These are phyloP conservation scores for Huntiella moniliformis DNA, from an alignment of 2,329 filamentous ascomycete species.

Conservation along the genomic window DNA sequence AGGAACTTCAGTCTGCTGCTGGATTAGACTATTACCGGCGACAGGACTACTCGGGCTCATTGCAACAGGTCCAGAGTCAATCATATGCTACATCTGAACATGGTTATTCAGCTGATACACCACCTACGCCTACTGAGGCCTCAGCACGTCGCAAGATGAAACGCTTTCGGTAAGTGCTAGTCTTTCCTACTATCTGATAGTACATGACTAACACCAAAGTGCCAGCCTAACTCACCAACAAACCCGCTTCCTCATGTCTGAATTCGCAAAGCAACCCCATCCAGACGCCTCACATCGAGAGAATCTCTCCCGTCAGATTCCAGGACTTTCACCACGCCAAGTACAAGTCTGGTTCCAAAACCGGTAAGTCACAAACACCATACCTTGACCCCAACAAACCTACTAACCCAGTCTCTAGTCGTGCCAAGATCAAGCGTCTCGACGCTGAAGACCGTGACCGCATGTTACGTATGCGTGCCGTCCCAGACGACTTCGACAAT, in stretches of 20 bases:
- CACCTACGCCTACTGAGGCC: slow-evolving; percentile 15
- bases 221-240: slow-evolving; percentile 79
- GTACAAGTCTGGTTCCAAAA: slow-evolving; percentile 99
- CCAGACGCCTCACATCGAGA: slow-evolving; percentile 84
- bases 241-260: slow-evolving; percentile 93
- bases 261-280: slow-evolving; percentile 87
- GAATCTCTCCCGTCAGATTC: slow-evolving; percentile 72
- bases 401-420: slow-evolving; percentile 13
- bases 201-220: background rate
- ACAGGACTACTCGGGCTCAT: too few relatives aligned
- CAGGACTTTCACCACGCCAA: slow-evolving; percentile 74
- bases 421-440: slow-evolving; percentile 53
- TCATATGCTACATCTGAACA: too few relatives aligned
- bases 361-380: slow-evolving; percentile 37
- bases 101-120: background rate
- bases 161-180: slow-evolving; percentile 47
- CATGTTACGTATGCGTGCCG: slow-evolving; percentile 53
- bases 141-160: slow-evolving; percentile 52
- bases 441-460: slow-evolving; percentile 51
- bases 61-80: too few relatives aligned
- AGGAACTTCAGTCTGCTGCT: too few relatives aligned
- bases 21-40: too few relatives aligned
- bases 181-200: background rate
- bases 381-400: background rate
- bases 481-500: slow-evolving; percentile 53